These are phyloP conservation scores for Juncus effusus DNA, from an alignment of 176 grass and related monocot species.

Conservation along the genomic window DNA sequence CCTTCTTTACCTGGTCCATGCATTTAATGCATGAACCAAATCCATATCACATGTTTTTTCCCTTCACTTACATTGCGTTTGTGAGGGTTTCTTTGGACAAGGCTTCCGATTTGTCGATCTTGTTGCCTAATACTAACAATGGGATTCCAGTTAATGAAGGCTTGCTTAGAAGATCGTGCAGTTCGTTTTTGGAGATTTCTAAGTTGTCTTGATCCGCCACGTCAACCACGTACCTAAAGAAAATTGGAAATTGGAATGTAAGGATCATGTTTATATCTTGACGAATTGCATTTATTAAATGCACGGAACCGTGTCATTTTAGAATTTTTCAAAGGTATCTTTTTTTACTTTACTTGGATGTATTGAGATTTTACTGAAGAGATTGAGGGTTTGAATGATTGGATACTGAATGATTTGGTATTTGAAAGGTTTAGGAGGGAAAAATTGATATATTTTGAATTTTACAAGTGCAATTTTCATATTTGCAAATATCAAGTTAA, in stretches of 20 bases:
- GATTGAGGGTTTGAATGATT: no score
- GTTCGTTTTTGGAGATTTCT: constrained; percentile 77
- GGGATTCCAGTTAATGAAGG: constrained; percentile 78
- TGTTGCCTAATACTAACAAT: constrained; percentile 86
- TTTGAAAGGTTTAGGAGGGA: no score
- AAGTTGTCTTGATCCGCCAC: constrained; percentile 87
- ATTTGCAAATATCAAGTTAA: no score
- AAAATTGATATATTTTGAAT: no score
- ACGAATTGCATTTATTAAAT: background rate
- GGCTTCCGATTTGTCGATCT: constrained; percentile 84
- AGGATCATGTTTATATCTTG: background rate
- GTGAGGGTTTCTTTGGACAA: constrained; percentile 60
- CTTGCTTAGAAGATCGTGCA: constrained; percentile 92
- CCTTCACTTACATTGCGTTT: constrained; percentile 61
- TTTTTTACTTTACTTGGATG: no score
- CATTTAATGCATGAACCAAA: no score
- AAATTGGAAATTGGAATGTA: constrained; percentile 3
- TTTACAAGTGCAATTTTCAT: no score
- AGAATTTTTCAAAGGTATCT: no score
- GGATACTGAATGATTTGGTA: no score
- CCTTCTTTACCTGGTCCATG: no score
- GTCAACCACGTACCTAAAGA: constrained; percentile 89
- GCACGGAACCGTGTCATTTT: background rate
- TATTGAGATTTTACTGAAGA: no score
- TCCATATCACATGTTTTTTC: no score